Evolutionary conservation across 306 rosid species (phyloP).

Genomic region (Mimosa pudica): DNA sequence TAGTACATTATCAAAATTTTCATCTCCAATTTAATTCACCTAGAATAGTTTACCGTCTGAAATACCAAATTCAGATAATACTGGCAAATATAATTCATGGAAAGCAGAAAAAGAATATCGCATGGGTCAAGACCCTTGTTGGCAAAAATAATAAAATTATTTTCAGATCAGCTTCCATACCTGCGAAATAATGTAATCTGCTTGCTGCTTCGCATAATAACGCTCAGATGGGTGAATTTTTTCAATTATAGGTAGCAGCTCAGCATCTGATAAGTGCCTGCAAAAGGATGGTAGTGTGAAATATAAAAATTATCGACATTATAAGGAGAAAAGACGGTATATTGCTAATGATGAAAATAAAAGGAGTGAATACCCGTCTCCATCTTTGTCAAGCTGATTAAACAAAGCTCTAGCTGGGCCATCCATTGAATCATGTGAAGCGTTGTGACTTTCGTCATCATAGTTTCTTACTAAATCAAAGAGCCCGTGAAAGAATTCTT

Average conservation of each 20-base stretch:
- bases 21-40: constrained; percentile 13
- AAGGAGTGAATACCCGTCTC: constrained; percentile 68
- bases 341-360: constrained; percentile 24
- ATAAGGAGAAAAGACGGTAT: constrained; percentile 29
- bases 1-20: constrained; percentile 1
- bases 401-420: constrained; percentile 80
- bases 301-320: constrained; percentile 33
- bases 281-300: constrained; percentile 28
- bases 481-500: constrained; percentile 95
- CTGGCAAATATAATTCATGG: constrained; percentile 27
- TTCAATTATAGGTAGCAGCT: constrained; percentile 79
- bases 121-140: constrained; percentile 22
- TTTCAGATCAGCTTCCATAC: constrained; percentile 42
- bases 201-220: constrained; percentile 93
- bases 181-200: constrained; percentile 90
- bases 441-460: constrained; percentile 74
- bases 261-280: constrained; percentile 77
- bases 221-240: constrained; percentile 95
- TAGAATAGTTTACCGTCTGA: constrained; percentile 18
- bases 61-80: constrained; percentile 5
- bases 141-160: constrained; percentile 7
- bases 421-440: constrained; percentile 65
- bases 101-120: constrained; percentile 13
- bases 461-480: constrained; percentile 95
- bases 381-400: constrained; percentile 84